phyloP scores from a whole-genome alignment of 2,329 filamentous ascomycete species.

The Huntiella abstrusa region DNA sequence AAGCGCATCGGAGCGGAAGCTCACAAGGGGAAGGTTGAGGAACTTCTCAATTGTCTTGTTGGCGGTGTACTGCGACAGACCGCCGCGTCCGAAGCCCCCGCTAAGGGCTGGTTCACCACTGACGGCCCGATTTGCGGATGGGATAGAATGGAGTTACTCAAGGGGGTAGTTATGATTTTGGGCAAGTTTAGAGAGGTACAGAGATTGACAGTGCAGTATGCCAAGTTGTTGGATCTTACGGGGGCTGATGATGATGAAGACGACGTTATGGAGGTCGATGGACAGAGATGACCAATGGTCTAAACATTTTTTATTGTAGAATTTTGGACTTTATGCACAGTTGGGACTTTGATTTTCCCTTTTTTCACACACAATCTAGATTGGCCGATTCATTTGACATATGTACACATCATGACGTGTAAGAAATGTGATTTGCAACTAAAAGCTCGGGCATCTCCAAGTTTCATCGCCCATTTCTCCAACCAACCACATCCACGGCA shows the following conservation, averaged over 20 bases:
- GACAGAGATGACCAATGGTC: not conserved
- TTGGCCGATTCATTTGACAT: not conserved
- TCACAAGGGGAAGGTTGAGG: constrained; percentile 73
- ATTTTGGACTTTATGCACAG: not conserved
- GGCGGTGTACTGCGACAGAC: constrained; percentile 50
- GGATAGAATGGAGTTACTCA: constrained; percentile 71
- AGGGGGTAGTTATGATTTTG: constrained; percentile 79
- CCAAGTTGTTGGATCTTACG: constrained; percentile 53
- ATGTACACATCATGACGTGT: not conserved
- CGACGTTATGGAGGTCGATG: constrained; percentile 10
- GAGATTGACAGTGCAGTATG: constrained; percentile 86
- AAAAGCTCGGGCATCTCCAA: not conserved
- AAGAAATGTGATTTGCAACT: not conserved
- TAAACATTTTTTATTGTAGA: not conserved
- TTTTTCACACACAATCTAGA: not conserved
- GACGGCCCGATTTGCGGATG: constrained; percentile 71
- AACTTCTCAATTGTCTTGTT: constrained; percentile 64
- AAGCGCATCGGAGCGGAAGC: constrained; percentile 88
- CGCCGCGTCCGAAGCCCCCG: constrained; percentile 16
- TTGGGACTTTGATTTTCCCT: too few species aligned
- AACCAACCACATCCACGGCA: too few species aligned
- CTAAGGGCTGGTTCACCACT: constrained; percentile 42
- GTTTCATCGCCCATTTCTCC: too few species aligned
- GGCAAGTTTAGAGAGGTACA: constrained; percentile 79
- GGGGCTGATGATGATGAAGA: constrained; percentile 26